These are phyloP conservation scores for Scheffersomyces cryptocercus DNA, from an alignment of 1,139 yeast genomes.

Conservation along the genomic window DNA sequence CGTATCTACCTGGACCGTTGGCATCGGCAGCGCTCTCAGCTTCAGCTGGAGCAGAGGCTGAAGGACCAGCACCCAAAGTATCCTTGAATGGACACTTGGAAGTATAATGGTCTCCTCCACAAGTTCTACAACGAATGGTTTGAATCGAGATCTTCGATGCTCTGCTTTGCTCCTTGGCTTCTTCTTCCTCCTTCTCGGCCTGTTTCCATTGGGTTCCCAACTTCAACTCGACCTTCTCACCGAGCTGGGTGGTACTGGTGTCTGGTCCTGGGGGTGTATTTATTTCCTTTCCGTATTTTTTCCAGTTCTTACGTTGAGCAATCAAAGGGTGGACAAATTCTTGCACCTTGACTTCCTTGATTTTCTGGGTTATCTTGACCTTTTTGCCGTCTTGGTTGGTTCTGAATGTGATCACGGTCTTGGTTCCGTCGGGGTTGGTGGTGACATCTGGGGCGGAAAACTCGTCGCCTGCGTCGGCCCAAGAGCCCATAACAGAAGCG, in stretches of 20 bases:
- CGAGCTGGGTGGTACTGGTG: constrained; percentile 82
- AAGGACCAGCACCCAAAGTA: constrained; percentile 63
- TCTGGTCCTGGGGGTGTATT: constrained; percentile 84
- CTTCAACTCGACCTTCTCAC: constrained; percentile 74
- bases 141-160: constrained; percentile 20
- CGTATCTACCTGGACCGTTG: constrained; percentile 51
- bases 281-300: constrained; percentile 81
- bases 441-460: constrained; percentile 70
- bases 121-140: constrained; percentile 76
- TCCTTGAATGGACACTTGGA: constrained; percentile 96
- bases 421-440: constrained; percentile 83
- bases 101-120: constrained; percentile 95
- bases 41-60: constrained; percentile 31
- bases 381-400: constrained; percentile 79
- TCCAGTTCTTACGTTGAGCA: constrained; percentile 73
- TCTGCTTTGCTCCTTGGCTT: constrained; percentile 56
- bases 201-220: constrained; percentile 76
- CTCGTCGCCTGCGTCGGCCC: constrained; percentile 74
- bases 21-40: constrained; percentile 39
- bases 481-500: constrained; percentile 44
- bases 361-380: constrained; percentile 82
- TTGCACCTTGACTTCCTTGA: constrained; percentile 72
- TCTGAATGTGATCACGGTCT: constrained; percentile 79
- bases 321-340: constrained; percentile 80
- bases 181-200: constrained; percentile 55